These are phyloP conservation scores for Penicillium sp. DNA, from an alignment of 2,329 filamentous ascomycete genomes.

Conservation along the genomic window DNA sequence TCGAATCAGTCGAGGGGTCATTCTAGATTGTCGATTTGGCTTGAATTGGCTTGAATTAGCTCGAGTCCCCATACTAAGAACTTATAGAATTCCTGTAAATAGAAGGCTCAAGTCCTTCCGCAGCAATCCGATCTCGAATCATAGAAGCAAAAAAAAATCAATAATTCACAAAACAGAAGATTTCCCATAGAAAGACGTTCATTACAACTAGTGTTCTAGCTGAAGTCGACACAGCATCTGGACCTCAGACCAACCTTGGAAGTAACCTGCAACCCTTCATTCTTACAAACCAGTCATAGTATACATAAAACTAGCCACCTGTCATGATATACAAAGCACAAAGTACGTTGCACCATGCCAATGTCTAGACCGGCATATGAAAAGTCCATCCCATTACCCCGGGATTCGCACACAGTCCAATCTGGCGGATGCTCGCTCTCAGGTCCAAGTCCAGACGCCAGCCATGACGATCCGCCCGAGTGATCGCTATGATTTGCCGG, in stretches of 20 bases:
- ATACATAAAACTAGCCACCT: background rate
- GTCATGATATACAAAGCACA: background rate
- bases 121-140: too few relatives aligned
- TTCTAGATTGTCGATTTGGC: background rate
- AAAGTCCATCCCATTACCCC: background rate
- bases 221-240: too few relatives aligned
- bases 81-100: too few relatives aligned
- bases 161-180: too few relatives aligned
- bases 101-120: too few relatives aligned
- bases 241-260: too few relatives aligned
- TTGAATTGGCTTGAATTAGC: background rate
- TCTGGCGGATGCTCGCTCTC: background rate
- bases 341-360: background rate
- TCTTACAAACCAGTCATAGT: background rate
- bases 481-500: slow-evolving; percentile 4
- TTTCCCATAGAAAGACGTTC: background rate
- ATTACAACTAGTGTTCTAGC: background rate
- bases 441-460: slow-evolving; percentile 4
- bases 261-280: background rate
- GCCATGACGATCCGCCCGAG: slow-evolving; percentile 13
- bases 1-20: too few relatives aligned
- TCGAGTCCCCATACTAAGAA: too few relatives aligned
- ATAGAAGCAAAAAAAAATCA: too few relatives aligned
- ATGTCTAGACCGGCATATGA: background rate
- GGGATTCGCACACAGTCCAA: background rate